phyloP scores from a whole-genome alignment of 495 filamentous ascomycete species.

The Hypoxylon fuscum region DNA sequence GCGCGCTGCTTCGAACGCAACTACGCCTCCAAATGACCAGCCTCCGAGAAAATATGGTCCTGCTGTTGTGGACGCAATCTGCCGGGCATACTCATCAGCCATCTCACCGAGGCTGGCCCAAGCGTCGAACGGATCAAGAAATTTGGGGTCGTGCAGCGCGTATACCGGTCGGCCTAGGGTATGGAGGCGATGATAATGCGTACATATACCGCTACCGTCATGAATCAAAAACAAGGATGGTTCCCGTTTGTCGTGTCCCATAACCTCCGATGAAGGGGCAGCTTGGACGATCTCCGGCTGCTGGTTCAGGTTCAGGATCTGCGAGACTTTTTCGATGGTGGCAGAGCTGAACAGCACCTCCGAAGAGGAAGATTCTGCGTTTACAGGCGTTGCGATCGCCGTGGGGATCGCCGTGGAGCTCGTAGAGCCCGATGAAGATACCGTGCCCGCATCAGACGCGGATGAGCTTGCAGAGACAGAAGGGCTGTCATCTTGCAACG shows the following conservation, averaged over 20 bases:
- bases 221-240: constrained; percentile 6
- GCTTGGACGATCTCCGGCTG: neutral
- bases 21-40: constrained; percentile 78
- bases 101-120: constrained; percentile 12
- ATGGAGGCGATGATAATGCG: constrained; percentile 13
- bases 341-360: neutral
- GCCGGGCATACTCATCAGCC: constrained; percentile 6
- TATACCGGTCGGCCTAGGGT: constrained; percentile 7
- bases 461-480: neutral
- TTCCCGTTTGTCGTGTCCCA: neutral
- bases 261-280: neutral
- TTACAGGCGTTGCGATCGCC: neutral
- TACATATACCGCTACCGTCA: constrained; percentile 16
- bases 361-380: neutral
- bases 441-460: neutral
- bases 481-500: neutral
- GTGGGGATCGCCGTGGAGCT: neutral
- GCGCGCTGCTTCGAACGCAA: constrained; percentile 72
- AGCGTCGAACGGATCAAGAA: constrained; percentile 7
- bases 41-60: constrained; percentile 66
- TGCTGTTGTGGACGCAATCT: constrained; percentile 3
- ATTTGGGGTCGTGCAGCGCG: constrained; percentile 17
- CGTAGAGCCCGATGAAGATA: neutral
- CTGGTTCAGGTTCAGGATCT: constrained; percentile 3
- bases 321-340: neutral